phyloP scores from a whole-genome alignment of 2,329 filamentous ascomycete species.

The Clarireedia sp. region DNA sequence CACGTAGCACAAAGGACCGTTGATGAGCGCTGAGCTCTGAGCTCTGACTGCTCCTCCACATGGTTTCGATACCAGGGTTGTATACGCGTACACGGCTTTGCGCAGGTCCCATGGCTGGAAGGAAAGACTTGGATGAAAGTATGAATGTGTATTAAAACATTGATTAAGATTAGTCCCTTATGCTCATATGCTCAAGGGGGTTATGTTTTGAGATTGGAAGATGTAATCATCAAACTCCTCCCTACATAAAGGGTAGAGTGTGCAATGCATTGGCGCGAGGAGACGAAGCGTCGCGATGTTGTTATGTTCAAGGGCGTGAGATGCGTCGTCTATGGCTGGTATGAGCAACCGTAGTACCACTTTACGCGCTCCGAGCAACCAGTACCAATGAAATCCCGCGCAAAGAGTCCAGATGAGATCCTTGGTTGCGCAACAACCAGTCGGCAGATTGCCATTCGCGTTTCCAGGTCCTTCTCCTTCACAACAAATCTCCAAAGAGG shows the following conservation, averaged over 20 bases:
- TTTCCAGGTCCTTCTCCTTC: constrained; percentile 20
- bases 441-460: constrained; percentile 21
- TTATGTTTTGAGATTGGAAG: too few relatives aligned
- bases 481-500: constrained; percentile 21
- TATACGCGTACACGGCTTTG: too few relatives aligned
- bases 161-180: background rate
- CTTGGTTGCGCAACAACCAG: constrained; percentile 10
- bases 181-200: background rate
- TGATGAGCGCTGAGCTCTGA: too few relatives aligned
- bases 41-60: too few relatives aligned
- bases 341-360: constrained; percentile 3
- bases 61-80: too few relatives aligned
- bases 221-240: too few relatives aligned
- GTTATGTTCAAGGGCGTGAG: background rate
- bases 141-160: background rate
- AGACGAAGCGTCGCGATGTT: background rate
- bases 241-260: background rate
- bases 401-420: constrained; percentile 7
- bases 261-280: too few relatives aligned
- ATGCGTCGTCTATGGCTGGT: background rate
- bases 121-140: background rate
- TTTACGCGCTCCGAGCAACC: constrained; percentile 27
- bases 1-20: background rate
- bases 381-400: constrained; percentile 18
- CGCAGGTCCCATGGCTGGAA: too few relatives aligned